Evolutionary conservation across 2,329 filamentous ascomycete species (phyloP), one percentile per base, ranked within the genome.

Genomic region (Pseudopyricularia javanii): DNA sequence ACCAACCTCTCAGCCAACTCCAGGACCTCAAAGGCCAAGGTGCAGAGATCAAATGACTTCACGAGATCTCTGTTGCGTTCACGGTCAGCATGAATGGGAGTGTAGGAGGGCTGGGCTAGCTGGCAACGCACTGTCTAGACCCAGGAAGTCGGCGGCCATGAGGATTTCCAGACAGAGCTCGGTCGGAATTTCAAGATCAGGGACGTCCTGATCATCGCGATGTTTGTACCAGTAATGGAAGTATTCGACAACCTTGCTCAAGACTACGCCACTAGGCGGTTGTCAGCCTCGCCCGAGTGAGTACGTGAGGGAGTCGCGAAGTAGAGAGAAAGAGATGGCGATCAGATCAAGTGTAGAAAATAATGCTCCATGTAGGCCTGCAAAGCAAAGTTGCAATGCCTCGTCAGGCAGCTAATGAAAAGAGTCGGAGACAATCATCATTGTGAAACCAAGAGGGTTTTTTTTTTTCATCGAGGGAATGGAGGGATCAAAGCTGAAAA

Each of bases 221-320:
- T 88, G 77, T 61, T 83, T 84, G 68, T 89, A 83, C 72, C 86
- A 86, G 71, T 90, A 91, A 64, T 89, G 86, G 56, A 90, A 83
- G 68, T 91, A 91, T 68, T 91, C 85, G 66, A 83, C 86, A 32
- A 91, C 82, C 64, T 88, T 89, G 65, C 91, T 86, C 3, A 91
- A 79, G 6, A 90, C 79, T 52, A 84, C 72, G 57, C 81, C 84
- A 67, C 85, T 90, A 64, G 49, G 59, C 47, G 33, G 43, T 34
- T 49, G 47, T 49, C 30, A 49, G 47, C 47, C 40, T 45, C 22
- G 17, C 9, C 24, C 24, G 40, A 45, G 22, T 48, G 11, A 49
- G 8, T 20, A 24, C 1, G 20, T 49, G 28, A 24, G 30, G 12
- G 47, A 33, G 26, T 45, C 24, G 24, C 5, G 28, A 9, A 9